Conservation (phyloP, 257 asterid genomes). For the Solanum piurae region DNA sequence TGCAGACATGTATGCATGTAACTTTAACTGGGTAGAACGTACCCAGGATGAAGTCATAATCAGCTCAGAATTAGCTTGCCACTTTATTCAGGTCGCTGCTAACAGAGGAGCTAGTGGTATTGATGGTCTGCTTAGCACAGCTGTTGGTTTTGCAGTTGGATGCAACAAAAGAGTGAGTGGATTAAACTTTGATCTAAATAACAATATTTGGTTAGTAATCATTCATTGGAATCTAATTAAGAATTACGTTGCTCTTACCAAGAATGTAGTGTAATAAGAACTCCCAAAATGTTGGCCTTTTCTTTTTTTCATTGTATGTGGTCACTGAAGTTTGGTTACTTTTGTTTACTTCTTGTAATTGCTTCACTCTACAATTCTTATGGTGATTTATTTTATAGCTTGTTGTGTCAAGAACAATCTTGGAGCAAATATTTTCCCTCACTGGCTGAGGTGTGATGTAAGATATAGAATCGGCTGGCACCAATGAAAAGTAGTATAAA, state of each 20-base stretch:
- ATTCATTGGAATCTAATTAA: not conserved
- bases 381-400: not conserved
- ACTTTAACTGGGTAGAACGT: conserved; percentile 41
- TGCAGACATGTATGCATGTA: conserved; percentile 82
- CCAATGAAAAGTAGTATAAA: not conserved
- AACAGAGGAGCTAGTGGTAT: conserved; percentile 98
- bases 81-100: conserved; percentile 61
- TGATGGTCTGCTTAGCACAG: conserved; percentile 93
- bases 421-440: not conserved
- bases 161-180: conserved; percentile 81
- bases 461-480: not conserved
- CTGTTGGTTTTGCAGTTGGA: conserved; percentile 87
- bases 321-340: not conserved
- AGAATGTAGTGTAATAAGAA: not conserved
- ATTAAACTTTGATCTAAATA: not conserved
- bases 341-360: not conserved
- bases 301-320: not conserved
- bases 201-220: not conserved
- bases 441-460: not conserved
- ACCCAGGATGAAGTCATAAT: conserved; percentile 28
- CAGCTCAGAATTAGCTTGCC: conserved; percentile 66
- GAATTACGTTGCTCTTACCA: not conserved
- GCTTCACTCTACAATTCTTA: not conserved
- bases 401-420: not conserved
- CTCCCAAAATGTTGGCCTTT: not conserved